Percentiles rank a stretch among this genome's conserved stretches.
These are phyloP conservation scores for Aspergillus nidulans DNA, from an alignment of 495 filamentous ascomycete genomes.

Conservation along the genomic window DNA sequence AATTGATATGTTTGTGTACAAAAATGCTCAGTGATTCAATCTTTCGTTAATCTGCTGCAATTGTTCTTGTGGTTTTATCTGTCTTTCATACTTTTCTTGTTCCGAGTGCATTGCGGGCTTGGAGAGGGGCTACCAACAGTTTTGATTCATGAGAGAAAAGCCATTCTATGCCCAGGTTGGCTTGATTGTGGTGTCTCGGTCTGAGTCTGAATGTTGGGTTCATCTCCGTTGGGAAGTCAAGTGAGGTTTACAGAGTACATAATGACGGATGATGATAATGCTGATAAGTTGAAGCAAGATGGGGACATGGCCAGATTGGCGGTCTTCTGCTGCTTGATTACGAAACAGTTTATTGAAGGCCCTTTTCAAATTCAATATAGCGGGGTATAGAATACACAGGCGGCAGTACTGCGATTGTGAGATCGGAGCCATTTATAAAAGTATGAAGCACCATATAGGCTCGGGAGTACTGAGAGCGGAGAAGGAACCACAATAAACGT, in stretches of 20 bases:
- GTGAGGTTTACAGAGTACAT: constrained; percentile 10
- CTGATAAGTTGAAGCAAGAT: neutral
- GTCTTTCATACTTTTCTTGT: constrained; percentile 11
- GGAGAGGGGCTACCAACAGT: constrained; percentile 12
- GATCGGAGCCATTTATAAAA: too few species aligned
- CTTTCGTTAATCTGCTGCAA: neutral
- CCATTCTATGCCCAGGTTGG: constrained; percentile 19
- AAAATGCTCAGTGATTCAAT: neutral
- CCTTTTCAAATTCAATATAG: neutral
- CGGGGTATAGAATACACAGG: too few species aligned
- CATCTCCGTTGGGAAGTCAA: constrained; percentile 19
- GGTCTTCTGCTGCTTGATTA: neutral
- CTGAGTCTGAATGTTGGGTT: constrained; percentile 28
- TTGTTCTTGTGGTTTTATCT: neutral
- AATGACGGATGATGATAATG: neutral
- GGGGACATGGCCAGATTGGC: neutral
- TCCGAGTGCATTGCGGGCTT: constrained; percentile 12
- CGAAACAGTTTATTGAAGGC: neutral
- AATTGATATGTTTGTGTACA: neutral
- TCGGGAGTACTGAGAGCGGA: too few species aligned
- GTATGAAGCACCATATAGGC: too few species aligned
- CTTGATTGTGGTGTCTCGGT: constrained; percentile 20
- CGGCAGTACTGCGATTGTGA: too few species aligned
- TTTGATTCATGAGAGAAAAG: constrained; percentile 17
- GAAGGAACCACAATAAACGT: too few species aligned